Base-by-base conservation (phyloP, 768 basidiomycete species). In the Kwoniella pini region DNA sequence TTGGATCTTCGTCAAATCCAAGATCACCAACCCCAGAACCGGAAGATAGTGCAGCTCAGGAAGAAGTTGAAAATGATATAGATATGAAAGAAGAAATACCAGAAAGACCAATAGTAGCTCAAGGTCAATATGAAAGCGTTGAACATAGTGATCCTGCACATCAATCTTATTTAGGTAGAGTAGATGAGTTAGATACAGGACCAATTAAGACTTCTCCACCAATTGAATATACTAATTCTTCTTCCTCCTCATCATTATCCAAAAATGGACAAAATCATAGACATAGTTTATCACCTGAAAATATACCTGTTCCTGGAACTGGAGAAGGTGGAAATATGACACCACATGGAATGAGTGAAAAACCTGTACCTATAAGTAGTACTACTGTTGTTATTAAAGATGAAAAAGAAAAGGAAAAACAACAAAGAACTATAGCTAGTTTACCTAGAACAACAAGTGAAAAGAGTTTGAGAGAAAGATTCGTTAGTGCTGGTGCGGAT, bases 111-210 rank as follows among this genome's bases (percentile, higher is more conserved):
- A 42, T 22, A 24, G 44, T 27, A n/a, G 43, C 59, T 36, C 59
- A 61, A 30, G 59, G 52, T 2, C 59, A 61, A 26, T 61, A 61
- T 22, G 40, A 44, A 31, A 45, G 33, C 0, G 24, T 45, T n/a
- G 52, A 54, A 27, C 51, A 60, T 22, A 48, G 62, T 19, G 62
- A 68, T 40, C 68, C 72, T 1, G 67, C 65, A 38, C 68, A 74
- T 61, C 74, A 78, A 54, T 65, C 75, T 3, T 78, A 72, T 55
- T 65, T 74, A 1, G 77, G 77, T 13, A 50, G 72, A 54, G 79
- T 79, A 10, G 79, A 79, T 54, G 79, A 79, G 48, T 65, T 79
- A 42, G 79, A 79, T 60, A 73, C 77, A 0, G 79, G 79, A 17
- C 75, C 76, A 1, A 39, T 73, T 30, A 40, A 42, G 4, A 60